Base-by-base conservation (phyloP, 1,139 yeast genomes). In the Wickerhamomyces sp. region DNA sequence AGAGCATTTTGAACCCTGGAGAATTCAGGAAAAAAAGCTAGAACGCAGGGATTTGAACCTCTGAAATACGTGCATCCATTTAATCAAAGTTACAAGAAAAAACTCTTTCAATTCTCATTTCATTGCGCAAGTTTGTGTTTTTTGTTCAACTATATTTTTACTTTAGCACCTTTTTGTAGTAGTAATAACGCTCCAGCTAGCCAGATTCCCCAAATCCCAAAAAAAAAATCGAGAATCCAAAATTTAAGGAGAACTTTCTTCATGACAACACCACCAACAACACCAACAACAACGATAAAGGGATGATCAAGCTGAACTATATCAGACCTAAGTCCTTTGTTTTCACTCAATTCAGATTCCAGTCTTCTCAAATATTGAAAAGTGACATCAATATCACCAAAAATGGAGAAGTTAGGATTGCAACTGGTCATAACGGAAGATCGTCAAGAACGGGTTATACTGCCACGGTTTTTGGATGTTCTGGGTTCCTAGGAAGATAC, bases 401-500 rank as follows among this genome's bases (percentile, higher is more conserved):
- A 55, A 72, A 75, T 46, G 96, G 96, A 35, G 86, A 88, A 62
- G 83, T 89, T 38, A 75, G 81, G 57, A 64, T 84, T 44, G 66
- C 86, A 26, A 73, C 74, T 36, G 96, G 96, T 49, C 69, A 79
- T 42, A 95, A 95, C 39, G 95, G 96, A 37, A 76, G 89, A 52
- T 84, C 95, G 10, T 87, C 95, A 35, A 77, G 95, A 71, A 83
- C 93, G n/a, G 96, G 96, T 2, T 86, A 81, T 68, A 86, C 93
- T 7, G 95, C 93, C 30, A 87, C 96, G 7, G 93, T 88, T 4
- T 88, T 88, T 60, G 96, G 96, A 11, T 90, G 87, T 34, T 69
- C 81, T 44, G 95, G 96, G 1, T 82, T 84, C 65, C 70, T 88
- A 50, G 96, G 96, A 36, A 78, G 90, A 46, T 78, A 84, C 57